Conservation (phyloP, 208 protist species). For the Wallacemonas sp. region DNA sequence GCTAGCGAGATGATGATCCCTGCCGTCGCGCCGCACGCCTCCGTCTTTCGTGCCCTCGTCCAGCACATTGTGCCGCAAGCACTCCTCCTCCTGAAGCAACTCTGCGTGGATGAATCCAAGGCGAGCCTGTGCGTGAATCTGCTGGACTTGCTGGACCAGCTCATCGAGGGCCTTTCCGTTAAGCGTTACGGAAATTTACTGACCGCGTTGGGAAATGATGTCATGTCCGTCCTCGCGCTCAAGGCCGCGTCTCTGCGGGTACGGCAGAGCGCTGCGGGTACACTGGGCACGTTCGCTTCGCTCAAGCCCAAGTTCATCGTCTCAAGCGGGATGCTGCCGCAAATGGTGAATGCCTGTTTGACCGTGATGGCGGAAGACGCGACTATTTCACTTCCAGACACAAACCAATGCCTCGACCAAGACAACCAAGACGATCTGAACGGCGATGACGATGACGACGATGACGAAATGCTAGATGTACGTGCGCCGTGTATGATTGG, state of each 20-base stretch:
- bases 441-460: conserved; percentile 38
- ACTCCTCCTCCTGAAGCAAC: conserved; percentile 35
- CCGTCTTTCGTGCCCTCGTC: conserved; percentile 35
- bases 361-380: conserved; percentile 75
- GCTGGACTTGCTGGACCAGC: conserved; percentile 71
- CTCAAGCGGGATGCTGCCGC: conserved; percentile 45
- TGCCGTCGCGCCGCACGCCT: conserved; percentile 32
- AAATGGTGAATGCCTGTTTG: conserved; percentile 56
- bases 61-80: conserved; percentile 43
- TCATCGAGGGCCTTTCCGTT: conserved; percentile 46
- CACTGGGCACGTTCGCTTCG: conserved; percentile 51
- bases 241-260: conserved; percentile 36
- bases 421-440: conserved; percentile 33
- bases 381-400: conserved; percentile 59
- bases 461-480: conserved; percentile 60
- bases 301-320: conserved; percentile 70
- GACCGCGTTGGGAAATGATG: conserved; percentile 24
- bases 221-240: conserved; percentile 44
- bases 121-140: conserved; percentile 55
- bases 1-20: conserved; percentile 64
- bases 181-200: conserved; percentile 48
- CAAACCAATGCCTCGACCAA: conserved; percentile 26
- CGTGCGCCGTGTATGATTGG: conserved; percentile 67
- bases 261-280: conserved; percentile 49
- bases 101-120: conserved; percentile 25